Conservation (phyloP, 306 rosid species). For the Astragalus membranaceus region DNA sequence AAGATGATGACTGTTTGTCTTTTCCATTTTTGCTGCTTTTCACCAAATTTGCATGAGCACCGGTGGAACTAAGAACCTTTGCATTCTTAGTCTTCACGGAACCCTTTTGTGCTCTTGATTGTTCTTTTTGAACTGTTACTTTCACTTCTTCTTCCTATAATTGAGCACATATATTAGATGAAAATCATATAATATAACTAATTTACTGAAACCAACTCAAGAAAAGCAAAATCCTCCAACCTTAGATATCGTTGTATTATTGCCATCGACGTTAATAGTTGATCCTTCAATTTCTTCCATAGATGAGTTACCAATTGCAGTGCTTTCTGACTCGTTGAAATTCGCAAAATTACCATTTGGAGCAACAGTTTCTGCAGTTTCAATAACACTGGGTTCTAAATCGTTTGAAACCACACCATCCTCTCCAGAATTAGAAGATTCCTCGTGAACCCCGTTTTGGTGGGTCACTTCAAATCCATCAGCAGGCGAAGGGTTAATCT, state of each 20-base stretch:
- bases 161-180: conserved; percentile 15
- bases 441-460: conserved; percentile 60
- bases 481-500: conserved; percentile 33
- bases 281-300: conserved; percentile 38
- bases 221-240: conserved; percentile 26
- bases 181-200: not conserved
- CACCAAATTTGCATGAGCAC: conserved; percentile 27
- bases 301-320: conserved; percentile 31
- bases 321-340: conserved; percentile 29
- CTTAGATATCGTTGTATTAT: conserved; percentile 40
- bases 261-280: conserved; percentile 24
- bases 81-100: conserved; percentile 52
- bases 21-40: conserved; percentile 60
- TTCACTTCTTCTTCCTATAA: conserved; percentile 49
- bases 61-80: conserved; percentile 35
- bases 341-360: conserved; percentile 39
- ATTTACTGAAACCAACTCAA: not conserved
- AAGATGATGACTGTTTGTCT: conserved; percentile 38
- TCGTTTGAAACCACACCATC: conserved; percentile 31
- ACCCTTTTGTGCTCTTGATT: conserved; percentile 51
- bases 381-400: conserved; percentile 16
- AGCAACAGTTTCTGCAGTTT: conserved; percentile 26
- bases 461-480: conserved; percentile 49
- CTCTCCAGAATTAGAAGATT: conserved; percentile 30
- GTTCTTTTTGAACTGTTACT: conserved; percentile 25